Percentiles rank a stretch among this genome's conserved stretches.
phyloP scores from a whole-genome alignment of 352 stramenopile species.

The Globisporangium nunn region DNA sequence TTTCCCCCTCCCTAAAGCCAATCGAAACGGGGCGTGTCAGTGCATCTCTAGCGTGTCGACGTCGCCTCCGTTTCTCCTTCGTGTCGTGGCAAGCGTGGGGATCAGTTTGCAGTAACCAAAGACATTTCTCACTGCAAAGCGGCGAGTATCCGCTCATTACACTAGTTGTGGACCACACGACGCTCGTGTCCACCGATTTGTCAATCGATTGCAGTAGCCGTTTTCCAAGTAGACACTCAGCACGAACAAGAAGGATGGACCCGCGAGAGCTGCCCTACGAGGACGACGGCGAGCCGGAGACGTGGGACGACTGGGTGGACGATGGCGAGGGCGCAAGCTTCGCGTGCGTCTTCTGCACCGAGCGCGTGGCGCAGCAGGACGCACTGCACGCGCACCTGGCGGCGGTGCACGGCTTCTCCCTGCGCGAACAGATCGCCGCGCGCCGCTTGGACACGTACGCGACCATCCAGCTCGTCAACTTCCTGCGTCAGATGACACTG shows the following conservation, averaged over 20 bases:
- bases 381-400: conserved; percentile 56
- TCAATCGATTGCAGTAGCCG: background rate
- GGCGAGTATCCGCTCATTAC: too few species aligned
- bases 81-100: too few species aligned
- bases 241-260: conserved; percentile 10
- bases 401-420: conserved; percentile 51
- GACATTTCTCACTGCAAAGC: too few species aligned
- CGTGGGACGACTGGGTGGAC: conserved; percentile 84
- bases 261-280: conserved; percentile 15
- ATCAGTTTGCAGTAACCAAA: too few species aligned
- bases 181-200: background rate
- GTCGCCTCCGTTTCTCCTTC: too few species aligned
- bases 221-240: background rate
- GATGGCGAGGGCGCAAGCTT: conserved; percentile 43
- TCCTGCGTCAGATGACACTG: conserved; percentile 41
- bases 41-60: too few species aligned
- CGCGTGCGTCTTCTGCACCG: conserved; percentile 64
- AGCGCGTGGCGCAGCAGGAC: conserved; percentile 35
- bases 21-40: background rate
- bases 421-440: conserved; percentile 38
- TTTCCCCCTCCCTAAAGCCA: background rate
- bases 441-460: conserved; percentile 69
- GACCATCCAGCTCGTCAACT: conserved; percentile 79
- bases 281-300: conserved; percentile 38
- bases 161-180: too few species aligned